Evolutionary conservation across 805 yeast genomes (phyloP).

Genomic region (Lipomyces oligophaga): DNA sequence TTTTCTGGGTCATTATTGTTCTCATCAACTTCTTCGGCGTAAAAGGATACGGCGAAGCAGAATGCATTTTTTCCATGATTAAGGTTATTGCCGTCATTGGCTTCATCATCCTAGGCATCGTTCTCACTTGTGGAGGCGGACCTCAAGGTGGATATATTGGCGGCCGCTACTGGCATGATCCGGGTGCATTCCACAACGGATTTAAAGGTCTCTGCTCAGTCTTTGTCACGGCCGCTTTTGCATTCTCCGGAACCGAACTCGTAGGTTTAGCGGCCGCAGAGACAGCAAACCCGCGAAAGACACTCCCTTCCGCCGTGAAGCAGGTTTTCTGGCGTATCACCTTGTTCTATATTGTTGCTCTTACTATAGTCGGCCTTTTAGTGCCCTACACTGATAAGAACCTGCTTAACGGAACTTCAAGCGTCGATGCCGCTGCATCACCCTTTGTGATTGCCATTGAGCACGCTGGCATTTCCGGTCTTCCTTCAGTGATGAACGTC

Average conservation of each 20-base stretch:
- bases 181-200: constrained; percentile 57
- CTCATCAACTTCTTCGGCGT: constrained; percentile 54
- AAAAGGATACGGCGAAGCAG: constrained; percentile 64
- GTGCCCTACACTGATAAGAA: constrained; percentile 61
- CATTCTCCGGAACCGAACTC: constrained; percentile 72
- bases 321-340: constrained; percentile 81
- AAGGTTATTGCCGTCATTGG: constrained; percentile 59
- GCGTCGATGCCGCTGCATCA: constrained; percentile 62
- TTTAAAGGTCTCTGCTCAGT: constrained; percentile 70
- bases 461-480: constrained; percentile 61
- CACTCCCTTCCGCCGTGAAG: constrained; percentile 70
- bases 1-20: constrained; percentile 51
- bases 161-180: constrained; percentile 55
- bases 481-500: constrained; percentile 68
- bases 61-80: constrained; percentile 54
- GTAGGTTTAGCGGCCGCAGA: constrained; percentile 77
- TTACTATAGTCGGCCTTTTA: constrained; percentile 57
- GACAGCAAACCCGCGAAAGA: constrained; percentile 59
- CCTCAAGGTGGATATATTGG: constrained; percentile 58
- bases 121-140: constrained; percentile 55
- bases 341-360: constrained; percentile 61
- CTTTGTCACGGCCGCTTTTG: constrained; percentile 73
- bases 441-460: constrained; percentile 72
- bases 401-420: constrained; percentile 45
- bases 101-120: constrained; percentile 56